A percentile compares a stretch with the other conserved stretches of the same genome.
phyloP scores from a whole-genome alignment of 2,329 filamentous ascomycete genomes.

The Ramularia endophylla region DNA sequence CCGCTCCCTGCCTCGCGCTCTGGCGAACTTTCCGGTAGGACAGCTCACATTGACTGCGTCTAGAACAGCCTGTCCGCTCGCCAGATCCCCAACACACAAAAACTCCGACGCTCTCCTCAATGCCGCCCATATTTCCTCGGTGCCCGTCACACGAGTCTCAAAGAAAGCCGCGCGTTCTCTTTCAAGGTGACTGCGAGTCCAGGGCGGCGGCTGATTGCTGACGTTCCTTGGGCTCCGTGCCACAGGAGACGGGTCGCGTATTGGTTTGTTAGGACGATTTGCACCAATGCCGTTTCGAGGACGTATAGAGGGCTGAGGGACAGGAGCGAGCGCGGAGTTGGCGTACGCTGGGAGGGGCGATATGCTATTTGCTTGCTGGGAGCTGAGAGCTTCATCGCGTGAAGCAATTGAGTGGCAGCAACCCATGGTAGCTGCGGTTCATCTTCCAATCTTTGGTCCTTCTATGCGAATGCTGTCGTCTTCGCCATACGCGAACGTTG shows the following conservation, averaged over 20 bases:
- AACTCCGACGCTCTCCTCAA: slow-evolving; percentile 62
- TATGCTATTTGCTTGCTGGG: not conserved
- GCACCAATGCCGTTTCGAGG: slow-evolving; percentile 1
- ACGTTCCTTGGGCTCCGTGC: slow-evolving; percentile 16
- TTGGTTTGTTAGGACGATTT: slow-evolving; percentile 23
- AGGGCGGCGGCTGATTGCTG: slow-evolving; percentile 36
- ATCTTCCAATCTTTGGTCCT: not conserved
- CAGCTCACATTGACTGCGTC: slow-evolving; percentile 60
- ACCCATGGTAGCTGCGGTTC: slow-evolving; percentile 2
- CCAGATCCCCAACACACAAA: slow-evolving; percentile 50
- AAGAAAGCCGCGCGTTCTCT: slow-evolving; percentile 78
- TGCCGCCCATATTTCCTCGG: slow-evolving; percentile 73
- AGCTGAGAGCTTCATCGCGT: not conserved
- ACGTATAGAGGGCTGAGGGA: no score
- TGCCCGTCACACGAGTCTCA: slow-evolving; percentile 77
- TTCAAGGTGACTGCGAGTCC: slow-evolving; percentile 64
- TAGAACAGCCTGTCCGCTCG: slow-evolving; percentile 68
- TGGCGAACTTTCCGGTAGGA: slow-evolving; percentile 34
- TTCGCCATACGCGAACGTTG: not conserved
- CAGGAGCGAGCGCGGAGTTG: no score
- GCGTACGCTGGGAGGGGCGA: no score
- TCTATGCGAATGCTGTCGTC: not conserved
- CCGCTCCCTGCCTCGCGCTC: slow-evolving; percentile 14
- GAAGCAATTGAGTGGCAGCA: slow-evolving; percentile 3
- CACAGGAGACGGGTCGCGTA: slow-evolving; percentile 22